These are phyloP conservation scores for Solanum hybrid DNA, from an alignment of 305 asterid genomes.

Conservation along the genomic window DNA sequence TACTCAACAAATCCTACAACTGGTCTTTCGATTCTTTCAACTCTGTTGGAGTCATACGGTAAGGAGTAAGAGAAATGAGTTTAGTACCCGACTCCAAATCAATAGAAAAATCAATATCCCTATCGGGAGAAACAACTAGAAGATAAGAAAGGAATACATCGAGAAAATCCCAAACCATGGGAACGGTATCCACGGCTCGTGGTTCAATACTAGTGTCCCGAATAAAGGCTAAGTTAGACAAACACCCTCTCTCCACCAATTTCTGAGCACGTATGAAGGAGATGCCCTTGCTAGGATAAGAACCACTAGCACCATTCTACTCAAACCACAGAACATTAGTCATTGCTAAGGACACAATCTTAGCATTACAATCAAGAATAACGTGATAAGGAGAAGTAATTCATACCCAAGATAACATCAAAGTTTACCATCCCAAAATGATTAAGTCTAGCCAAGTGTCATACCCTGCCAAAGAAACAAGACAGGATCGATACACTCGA, in stretches of 20 bases:
- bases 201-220: not conserved
- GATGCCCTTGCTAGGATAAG: not conserved
- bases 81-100: not conserved
- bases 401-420: not conserved
- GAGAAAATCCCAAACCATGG: not conserved
- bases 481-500: not conserved
- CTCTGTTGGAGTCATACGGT: not conserved
- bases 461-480: not conserved
- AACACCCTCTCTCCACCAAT: not conserved
- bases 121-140: not conserved
- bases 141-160: not conserved
- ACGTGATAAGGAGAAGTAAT: not conserved
- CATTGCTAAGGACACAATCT: not conserved
- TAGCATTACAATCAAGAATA: not conserved
- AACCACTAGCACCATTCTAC: not conserved
- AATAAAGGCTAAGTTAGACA: not conserved
- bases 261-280: not conserved
- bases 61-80: not conserved
- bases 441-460: not conserved
- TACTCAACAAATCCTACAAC: not conserved
- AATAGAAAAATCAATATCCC: not conserved
- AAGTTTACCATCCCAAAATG: not conserved
- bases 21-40: too few species aligned
- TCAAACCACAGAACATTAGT: not conserved
- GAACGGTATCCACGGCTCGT: rapidly evolving